These are phyloP conservation scores for Dactylis glomerata DNA, from an alignment of 176 grass and related monocot species.

Conservation along the genomic window DNA sequence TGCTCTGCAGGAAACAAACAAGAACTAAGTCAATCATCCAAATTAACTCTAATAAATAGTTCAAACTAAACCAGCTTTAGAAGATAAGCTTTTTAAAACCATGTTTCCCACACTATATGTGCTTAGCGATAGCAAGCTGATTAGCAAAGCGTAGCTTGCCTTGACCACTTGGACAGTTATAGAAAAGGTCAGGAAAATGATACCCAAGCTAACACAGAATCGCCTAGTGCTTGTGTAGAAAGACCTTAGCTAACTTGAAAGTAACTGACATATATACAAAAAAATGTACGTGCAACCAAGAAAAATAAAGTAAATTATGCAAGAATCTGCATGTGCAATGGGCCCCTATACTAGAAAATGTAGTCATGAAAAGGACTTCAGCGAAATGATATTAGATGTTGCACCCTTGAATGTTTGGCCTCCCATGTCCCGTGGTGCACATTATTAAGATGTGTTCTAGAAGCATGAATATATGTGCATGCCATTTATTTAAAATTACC, in stretches of 20 bases:
- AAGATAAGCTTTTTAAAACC: not conserved
- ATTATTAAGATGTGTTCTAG: not conserved
- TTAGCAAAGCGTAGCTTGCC: not conserved
- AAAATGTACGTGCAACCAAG: not conserved
- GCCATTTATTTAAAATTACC: not conserved
- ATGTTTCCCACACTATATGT: not conserved
- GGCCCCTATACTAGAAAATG: not conserved
- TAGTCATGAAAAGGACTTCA: not conserved
- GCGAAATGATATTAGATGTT: not conserved
- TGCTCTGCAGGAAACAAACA: constrained; percentile 7
- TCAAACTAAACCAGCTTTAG: not conserved
- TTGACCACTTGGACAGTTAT: not conserved
- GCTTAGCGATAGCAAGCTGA: not conserved
- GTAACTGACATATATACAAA: constrained; percentile 9
- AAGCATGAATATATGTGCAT: not conserved
- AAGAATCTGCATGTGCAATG: not conserved
- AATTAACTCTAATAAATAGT: not conserved
- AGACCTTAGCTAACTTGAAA: constrained; percentile 50
- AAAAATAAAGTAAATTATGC: not conserved
- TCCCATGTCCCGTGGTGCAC: not conserved
- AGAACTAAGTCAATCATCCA: not conserved
- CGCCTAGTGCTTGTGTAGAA: not conserved
- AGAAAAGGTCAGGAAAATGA: constrained; percentile 19
- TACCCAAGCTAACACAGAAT: constrained; percentile 6
- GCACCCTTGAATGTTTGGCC: not conserved